phyloP scores from a whole-genome alignment of 371 early-diverging fungal species.

The Rhizomucor pusillus region DNA sequence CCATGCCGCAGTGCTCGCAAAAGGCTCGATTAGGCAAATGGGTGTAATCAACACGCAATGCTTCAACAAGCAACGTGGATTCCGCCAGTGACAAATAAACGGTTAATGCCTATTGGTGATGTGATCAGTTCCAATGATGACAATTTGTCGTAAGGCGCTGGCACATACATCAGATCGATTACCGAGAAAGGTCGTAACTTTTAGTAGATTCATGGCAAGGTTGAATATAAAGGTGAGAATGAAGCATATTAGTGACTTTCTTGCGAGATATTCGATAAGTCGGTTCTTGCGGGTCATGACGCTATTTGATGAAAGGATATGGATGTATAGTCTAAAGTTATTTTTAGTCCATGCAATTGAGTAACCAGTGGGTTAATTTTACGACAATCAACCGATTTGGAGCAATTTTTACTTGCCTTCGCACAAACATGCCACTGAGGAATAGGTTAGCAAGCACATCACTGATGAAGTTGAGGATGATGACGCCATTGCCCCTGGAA shows the following conservation, averaged over 20 bases:
- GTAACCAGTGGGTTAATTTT: background rate
- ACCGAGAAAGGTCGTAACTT: slow-evolving; percentile 37
- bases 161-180: slow-evolving; percentile 36
- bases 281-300: slow-evolving; percentile 32
- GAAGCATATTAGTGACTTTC: slow-evolving; percentile 40
- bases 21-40: slow-evolving; percentile 11
- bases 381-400: too few relatives aligned
- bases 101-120: slow-evolving; percentile 32
- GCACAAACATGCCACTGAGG: slow-evolving; percentile 48
- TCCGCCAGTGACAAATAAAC: slow-evolving; percentile 44
- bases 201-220: slow-evolving; percentile 47
- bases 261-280: slow-evolving; percentile 34
- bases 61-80: slow-evolving; percentile 47
- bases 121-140: background rate
- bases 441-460: slow-evolving; percentile 46
- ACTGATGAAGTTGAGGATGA: slow-evolving; percentile 42
- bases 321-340: slow-evolving; percentile 28
- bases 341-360: background rate
- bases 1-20: slow-evolving; percentile 39
- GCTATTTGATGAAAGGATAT: slow-evolving; percentile 24
- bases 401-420: slow-evolving; percentile 17
- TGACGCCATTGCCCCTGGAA: slow-evolving; percentile 39
- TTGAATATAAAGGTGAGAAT: slow-evolving; percentile 43
- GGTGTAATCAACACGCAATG: slow-evolving; percentile 38
- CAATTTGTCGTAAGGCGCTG: background rate